phyloP scores from a whole-genome alignment of 2,329 filamentous ascomycete genomes.

The Penicillium sp. region DNA sequence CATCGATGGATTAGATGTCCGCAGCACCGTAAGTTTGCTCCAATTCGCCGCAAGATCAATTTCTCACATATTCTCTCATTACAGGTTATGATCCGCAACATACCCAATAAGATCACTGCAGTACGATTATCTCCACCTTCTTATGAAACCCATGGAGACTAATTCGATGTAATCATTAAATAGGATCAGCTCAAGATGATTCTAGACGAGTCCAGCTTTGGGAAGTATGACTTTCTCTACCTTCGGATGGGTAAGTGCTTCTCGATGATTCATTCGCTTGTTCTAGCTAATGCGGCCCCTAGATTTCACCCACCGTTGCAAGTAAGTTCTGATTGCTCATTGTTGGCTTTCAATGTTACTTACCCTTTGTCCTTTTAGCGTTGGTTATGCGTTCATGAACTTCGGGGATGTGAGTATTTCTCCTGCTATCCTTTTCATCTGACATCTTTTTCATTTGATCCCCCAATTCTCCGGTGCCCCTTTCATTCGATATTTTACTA shows the following conservation, averaged over 20 bases:
- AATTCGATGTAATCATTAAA: neutral
- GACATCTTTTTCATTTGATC: no score
- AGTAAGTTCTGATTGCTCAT: slow-evolving; percentile 53
- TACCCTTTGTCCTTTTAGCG: slow-evolving; percentile 51
- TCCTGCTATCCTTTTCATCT: neutral
- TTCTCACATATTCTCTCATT: slow-evolving; percentile 4
- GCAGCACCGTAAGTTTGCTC: slow-evolving; percentile 7
- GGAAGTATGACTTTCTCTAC: slow-evolving; percentile 93
- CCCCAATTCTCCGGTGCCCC: no score
- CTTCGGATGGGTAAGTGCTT: slow-evolving; percentile 66
- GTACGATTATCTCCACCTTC: slow-evolving; percentile 28
- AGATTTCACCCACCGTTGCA: slow-evolving; percentile 80
- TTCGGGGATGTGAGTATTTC: slow-evolving; percentile 68
- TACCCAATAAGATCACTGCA: slow-evolving; percentile 79
- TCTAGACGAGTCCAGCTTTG: slow-evolving; percentile 73
- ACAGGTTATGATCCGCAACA: slow-evolving; percentile 89
- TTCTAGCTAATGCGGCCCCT: neutral
- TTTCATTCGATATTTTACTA: slow-evolving; percentile 28
- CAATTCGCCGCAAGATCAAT: neutral
- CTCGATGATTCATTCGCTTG: neutral
- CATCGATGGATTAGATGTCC: neutral
- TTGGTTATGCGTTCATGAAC: slow-evolving; percentile 97
- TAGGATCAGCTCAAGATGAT: slow-evolving; percentile 72
- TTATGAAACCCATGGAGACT: neutral
- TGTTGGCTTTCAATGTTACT: neutral